A percentile compares a stretch with the other conserved stretches of the same genome.
Conservation (phyloP, 1,284 basidiomycete genomes). For the Fomitopsis palustris region DNA sequence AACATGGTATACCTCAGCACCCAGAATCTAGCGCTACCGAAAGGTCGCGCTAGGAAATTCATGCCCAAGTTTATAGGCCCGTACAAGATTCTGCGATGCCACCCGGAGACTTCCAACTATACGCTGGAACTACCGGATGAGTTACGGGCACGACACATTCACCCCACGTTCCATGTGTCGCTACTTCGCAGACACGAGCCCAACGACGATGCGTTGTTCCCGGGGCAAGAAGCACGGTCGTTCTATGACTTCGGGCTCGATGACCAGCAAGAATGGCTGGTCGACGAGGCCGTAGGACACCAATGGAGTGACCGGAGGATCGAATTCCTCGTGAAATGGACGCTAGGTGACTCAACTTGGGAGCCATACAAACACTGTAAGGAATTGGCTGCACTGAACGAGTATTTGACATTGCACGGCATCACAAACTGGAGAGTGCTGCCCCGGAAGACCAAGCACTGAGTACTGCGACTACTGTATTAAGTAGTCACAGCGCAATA, state of each 20-base stretch:
- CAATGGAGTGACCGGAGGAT: conserved; percentile 19
- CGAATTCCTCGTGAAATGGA: conserved; percentile 32
- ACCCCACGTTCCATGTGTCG: conserved; percentile 26
- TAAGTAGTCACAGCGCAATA: too few relatives aligned
- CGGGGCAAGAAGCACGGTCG: conserved; percentile 13
- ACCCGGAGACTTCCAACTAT: conserved; percentile 19
- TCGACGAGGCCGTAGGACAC: conserved; percentile 28
- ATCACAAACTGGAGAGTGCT: too few relatives aligned
- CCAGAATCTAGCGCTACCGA: conserved; percentile 30
- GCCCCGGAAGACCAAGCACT: too few relatives aligned
- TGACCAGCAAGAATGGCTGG: conserved; percentile 17
- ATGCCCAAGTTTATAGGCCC: conserved; percentile 32
- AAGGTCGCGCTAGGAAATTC: conserved; percentile 28
- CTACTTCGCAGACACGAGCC: conserved; percentile 20
- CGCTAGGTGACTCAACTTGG: conserved; percentile 29
- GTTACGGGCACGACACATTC: conserved; percentile 19
- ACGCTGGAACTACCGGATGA: conserved; percentile 24
- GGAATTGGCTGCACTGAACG: conserved; percentile 21
- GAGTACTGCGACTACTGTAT: too few relatives aligned
- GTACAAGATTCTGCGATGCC: conserved; percentile 18
- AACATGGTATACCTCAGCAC: conserved; percentile 33
- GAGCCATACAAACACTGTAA: conserved; percentile 18
- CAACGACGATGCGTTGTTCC: conserved; percentile 25
- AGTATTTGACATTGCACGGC: conserved; percentile 19
- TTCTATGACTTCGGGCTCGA: conserved; percentile 26